phyloP scores from a whole-genome alignment of 73 alveolate species.

The Paramecium bursaria region DNA sequence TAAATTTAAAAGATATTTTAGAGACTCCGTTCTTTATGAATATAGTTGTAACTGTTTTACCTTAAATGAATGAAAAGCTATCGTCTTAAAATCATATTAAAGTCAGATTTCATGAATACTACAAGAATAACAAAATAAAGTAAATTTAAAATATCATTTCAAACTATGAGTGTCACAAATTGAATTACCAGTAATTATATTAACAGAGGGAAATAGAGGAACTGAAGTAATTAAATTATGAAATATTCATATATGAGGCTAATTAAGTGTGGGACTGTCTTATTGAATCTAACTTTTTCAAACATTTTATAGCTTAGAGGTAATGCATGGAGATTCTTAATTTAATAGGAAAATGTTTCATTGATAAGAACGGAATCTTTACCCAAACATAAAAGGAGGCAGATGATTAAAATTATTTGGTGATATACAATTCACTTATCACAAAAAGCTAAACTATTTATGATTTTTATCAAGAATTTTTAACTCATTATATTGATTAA shows the following conservation, averaged over 20 bases:
- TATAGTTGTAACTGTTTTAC: slow-evolving; percentile 23
- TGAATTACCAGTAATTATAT: background rate
- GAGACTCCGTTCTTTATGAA: slow-evolving; percentile 33
- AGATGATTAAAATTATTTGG: background rate
- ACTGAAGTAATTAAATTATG: no score
- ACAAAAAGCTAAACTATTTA: slow-evolving; percentile 8
- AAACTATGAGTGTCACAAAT: background rate
- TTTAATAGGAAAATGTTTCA: no score
- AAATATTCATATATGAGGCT: no score
- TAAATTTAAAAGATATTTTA: slow-evolving; percentile 7
- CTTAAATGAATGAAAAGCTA: background rate
- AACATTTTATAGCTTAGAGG: no score
- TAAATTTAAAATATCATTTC: no score
- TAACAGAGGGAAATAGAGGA: no score
- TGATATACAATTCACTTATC: background rate
- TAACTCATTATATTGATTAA: slow-evolving; percentile 13
- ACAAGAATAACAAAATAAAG: background rate
- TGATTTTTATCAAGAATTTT: slow-evolving; percentile 29
- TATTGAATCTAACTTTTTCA: no score
- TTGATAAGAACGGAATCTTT: no score
- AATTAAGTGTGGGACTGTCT: no score
- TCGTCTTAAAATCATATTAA: background rate
- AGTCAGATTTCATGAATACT: background rate
- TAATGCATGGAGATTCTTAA: no score
- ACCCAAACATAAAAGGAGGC: no score